Evolutionary conservation across 345 rosid species (phyloP).

Genomic region (Aquilaria sinensis): DNA sequence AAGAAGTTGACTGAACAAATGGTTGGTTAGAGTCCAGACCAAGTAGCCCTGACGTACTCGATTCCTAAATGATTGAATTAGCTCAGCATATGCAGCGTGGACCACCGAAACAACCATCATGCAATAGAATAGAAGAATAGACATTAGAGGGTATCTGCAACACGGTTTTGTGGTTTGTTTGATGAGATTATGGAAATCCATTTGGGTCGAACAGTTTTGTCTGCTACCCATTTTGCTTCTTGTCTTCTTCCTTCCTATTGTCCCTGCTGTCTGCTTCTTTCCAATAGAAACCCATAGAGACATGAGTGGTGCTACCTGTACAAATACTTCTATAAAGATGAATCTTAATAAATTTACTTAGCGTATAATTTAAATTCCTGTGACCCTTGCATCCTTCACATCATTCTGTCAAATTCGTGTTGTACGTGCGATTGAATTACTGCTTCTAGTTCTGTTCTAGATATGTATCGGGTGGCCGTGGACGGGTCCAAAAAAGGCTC

Average conservation of each 20-base stretch:
- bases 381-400: too few relatives aligned
- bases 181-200: neutral
- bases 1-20: neutral
- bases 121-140: too few relatives aligned
- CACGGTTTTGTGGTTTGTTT: conserved; percentile 1
- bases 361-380: too few relatives aligned
- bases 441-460: too few relatives aligned
- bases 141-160: neutral
- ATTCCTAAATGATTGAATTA: too few relatives aligned
- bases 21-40: neutral
- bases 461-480: conserved; percentile 20
- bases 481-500: conserved; percentile 20
- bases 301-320: too few relatives aligned
- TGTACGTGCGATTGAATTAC: too few relatives aligned
- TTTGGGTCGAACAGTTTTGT: conserved; percentile 5
- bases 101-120: too few relatives aligned
- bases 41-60: neutral
- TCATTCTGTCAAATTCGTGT: too few relatives aligned
- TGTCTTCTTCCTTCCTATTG: conserved; percentile 5
- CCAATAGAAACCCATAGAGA: neutral
- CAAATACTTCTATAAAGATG: too few relatives aligned
- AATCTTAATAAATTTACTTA: too few relatives aligned
- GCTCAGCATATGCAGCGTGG: too few relatives aligned
- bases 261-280: neutral
- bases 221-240: conserved; percentile 12